phyloP scores from a whole-genome alignment of 371 early-diverging fungal genomes.

The Mortierella sp. region DNA sequence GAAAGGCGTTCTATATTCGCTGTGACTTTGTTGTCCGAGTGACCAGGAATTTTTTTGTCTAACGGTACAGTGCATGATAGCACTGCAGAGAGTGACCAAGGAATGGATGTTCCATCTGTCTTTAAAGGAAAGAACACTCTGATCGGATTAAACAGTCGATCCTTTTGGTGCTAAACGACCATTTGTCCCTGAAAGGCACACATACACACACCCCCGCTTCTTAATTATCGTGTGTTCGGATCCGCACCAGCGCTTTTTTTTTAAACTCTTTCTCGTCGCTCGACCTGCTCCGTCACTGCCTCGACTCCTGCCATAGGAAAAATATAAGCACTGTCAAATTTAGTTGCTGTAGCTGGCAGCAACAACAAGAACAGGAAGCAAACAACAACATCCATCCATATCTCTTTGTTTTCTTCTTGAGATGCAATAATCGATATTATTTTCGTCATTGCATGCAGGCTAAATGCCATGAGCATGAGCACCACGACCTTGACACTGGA shows the following conservation, averaged over 20 bases:
- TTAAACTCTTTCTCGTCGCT: background rate
- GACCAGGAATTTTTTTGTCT: no score
- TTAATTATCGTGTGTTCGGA: background rate
- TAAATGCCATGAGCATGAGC: background rate
- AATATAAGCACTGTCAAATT: no score
- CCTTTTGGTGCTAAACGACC: background rate
- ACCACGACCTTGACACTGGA: background rate
- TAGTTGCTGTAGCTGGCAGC: no score
- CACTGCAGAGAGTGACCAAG: background rate
- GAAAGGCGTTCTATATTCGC: background rate
- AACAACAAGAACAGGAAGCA: background rate
- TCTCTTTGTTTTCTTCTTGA: background rate
- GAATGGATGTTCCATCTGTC: slow-evolving; percentile 8
- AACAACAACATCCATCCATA: background rate
- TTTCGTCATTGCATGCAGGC: background rate
- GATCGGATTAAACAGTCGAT: background rate
- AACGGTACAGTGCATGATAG: no score
- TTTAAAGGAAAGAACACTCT: background rate
- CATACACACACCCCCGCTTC: background rate
- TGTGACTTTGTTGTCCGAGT: background rate
- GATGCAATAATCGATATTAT: background rate
- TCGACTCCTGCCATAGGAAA: background rate
- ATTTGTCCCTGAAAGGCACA: background rate
- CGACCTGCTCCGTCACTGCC: background rate
- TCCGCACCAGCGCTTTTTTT: background rate